Percentiles rank a stretch among this genome's conserved stretches.
Conservation (phyloP, 345 rosid species). For the Hibiscus syriacus region DNA sequence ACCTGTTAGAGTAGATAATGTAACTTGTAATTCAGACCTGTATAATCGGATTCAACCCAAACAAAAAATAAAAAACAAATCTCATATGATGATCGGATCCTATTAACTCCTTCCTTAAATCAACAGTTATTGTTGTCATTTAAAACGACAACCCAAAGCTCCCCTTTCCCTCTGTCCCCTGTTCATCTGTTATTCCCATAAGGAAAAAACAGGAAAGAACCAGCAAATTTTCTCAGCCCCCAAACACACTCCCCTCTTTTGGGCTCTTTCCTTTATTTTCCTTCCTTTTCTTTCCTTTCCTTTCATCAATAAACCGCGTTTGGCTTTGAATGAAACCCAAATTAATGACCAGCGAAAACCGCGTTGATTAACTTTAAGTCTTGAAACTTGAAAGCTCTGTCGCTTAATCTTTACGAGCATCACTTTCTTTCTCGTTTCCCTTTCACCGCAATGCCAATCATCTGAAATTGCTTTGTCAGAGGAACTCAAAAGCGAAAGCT, state of each 20-base stretch:
- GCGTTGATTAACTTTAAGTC: neutral
- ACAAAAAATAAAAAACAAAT: neutral
- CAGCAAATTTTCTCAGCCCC: neutral
- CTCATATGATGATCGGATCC: neutral
- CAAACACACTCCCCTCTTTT: neutral
- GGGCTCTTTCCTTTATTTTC: neutral
- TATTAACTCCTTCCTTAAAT: neutral
- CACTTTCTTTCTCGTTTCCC: slow-evolving; percentile 10
- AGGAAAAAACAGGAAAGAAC: neutral
- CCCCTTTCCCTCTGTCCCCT: neutral
- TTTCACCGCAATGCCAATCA: slow-evolving; percentile 11
- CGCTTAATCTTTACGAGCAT: neutral
- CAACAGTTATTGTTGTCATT: neutral
- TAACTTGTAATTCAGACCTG: too few relatives aligned
- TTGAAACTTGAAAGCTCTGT: slow-evolving; percentile 4
- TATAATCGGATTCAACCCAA: too few relatives aligned
- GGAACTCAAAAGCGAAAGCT: neutral
- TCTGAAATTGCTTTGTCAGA: neutral
- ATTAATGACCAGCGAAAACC: neutral
- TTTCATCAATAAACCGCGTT: slow-evolving; percentile 11
- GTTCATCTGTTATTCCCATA: neutral
- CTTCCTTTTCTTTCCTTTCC: neutral
- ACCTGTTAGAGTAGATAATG: too few relatives aligned
- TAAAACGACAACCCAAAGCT: neutral
- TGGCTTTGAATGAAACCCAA: neutral